Evolutionary conservation across 2,329 filamentous ascomycete species (phyloP).

Genomic region (Cryphonectria nitschkei): DNA sequence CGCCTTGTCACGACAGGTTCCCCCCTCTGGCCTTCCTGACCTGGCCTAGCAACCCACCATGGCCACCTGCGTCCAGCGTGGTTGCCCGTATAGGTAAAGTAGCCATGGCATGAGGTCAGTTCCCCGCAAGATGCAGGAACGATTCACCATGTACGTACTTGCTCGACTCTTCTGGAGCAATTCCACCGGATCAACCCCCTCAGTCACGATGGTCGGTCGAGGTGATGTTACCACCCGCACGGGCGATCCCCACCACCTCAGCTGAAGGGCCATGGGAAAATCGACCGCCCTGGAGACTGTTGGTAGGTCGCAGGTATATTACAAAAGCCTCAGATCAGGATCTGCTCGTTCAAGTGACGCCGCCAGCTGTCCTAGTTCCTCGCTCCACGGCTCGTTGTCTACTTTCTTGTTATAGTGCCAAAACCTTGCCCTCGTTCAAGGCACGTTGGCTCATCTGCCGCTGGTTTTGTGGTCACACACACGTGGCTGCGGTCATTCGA

Average conservation of each 20-base stretch:
- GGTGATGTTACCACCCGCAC: slow-evolving; percentile 10
- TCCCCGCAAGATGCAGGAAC: background rate
- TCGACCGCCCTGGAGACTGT: background rate
- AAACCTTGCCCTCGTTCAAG: slow-evolving; percentile 1
- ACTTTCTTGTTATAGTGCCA: background rate
- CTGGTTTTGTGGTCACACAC: background rate
- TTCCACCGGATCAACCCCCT: slow-evolving; percentile 4
- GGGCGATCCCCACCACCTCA: slow-evolving; percentile 8
- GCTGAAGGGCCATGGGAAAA: background rate
- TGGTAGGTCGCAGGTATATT: slow-evolving; percentile 2
- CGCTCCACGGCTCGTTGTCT: background rate
- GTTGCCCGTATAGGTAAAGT: background rate
- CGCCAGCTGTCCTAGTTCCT: slow-evolving; percentile 1
- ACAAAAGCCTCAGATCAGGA: background rate
- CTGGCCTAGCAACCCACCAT: slow-evolving; percentile 5
- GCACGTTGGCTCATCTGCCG: slow-evolving; percentile 5
- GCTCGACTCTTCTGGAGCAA: background rate
- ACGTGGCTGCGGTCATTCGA: background rate
- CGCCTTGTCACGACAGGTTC: background rate
- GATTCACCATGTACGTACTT: background rate
- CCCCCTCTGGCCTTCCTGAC: slow-evolving; percentile 6
- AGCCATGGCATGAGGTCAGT: background rate
- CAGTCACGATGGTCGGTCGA: slow-evolving; percentile 17
- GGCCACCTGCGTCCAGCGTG: background rate
- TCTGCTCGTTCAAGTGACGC: slow-evolving; percentile 16